phyloP scores from a whole-genome alignment of 2,329 filamentous ascomycete species.

The Exophiala lecanii-corni region DNA sequence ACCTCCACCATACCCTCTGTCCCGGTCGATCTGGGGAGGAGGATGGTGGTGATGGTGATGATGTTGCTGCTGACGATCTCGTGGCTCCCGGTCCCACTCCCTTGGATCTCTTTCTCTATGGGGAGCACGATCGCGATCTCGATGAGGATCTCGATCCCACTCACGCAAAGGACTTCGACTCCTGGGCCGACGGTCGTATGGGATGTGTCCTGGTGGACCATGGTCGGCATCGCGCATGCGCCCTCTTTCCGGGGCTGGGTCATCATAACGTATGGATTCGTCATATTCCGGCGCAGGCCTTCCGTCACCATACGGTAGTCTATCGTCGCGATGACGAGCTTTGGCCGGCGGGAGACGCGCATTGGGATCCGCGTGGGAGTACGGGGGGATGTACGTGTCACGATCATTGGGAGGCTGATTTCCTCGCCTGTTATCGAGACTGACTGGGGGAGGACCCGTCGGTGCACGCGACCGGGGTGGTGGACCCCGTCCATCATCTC shows the following conservation, averaged over 20 bases:
- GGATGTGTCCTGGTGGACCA: not conserved
- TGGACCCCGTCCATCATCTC: conserved; percentile 23
- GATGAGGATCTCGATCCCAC: conserved; percentile 14
- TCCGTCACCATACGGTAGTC: conserved; percentile 13
- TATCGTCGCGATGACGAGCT: conserved; percentile 14
- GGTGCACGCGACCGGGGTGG: conserved; percentile 18
- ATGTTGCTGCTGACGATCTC: conserved; percentile 14
- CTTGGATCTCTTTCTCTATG: conserved; percentile 7
- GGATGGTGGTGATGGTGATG: conserved; percentile 11
- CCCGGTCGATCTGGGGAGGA: conserved; percentile 4
- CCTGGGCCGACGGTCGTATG: conserved; percentile 16
- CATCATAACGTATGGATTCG: conserved; percentile 19
- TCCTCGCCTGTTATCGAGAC: conserved; percentile 2
- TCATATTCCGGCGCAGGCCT: conserved; percentile 10
- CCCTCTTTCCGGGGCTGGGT: conserved; percentile 13
- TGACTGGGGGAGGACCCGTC: conserved; percentile 1
- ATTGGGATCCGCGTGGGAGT: conserved; percentile 24
- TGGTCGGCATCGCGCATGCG: conserved; percentile 3
- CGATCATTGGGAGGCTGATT: conserved; percentile 16
- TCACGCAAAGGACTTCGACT: conserved; percentile 22
- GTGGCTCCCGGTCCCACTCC: conserved; percentile 15
- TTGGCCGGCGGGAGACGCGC: conserved; percentile 5
- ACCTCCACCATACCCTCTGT: conserved; percentile 9
- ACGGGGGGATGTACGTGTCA: conserved; percentile 28
- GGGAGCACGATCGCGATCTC: conserved; percentile 7